Evolutionary conservation across 257 asterid species (phyloP), one percentile per base, ranked within the genome.

Genomic region (Hygrophila difformis): DNA sequence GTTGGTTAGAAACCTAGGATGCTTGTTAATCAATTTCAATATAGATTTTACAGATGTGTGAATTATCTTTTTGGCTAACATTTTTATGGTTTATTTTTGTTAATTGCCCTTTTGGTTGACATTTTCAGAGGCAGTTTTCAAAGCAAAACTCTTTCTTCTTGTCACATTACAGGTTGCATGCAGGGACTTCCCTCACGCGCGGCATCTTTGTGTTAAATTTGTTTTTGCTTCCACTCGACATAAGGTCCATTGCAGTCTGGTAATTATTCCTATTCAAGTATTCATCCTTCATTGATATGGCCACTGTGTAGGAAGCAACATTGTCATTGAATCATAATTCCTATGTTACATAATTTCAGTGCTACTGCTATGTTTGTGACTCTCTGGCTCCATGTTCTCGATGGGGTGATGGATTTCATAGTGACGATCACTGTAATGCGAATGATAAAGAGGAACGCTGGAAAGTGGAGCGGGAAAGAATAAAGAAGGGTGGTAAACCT

Each of bases 321-420:
- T n/a, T n/a, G n/a, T n/a, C n/a, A n/a, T n/a, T n/a, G n/a, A n/a
- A n/a, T n/a, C n/a, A n/a, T n/a, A n/a, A n/a, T n/a, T n/a, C n/a
- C n/a, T n/a, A n/a, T n/a, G n/a, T n/a, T n/a, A n/a, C n/a, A n/a
- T 44, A 50, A 66, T 70, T 68, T 61, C 88, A 89, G 98, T 89
- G 98, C 61, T 96, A 89, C 75, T 89, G 98, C 64, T 85, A 75
- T 60, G 92, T 89, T 40, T 89, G 96, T 37, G 94, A 85, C 72
- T 59, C 81, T 31, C 62, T 79, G 53, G 98, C 96, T 60, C 98
- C 98, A 36, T 89, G 98, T 65, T 41, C 61, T 53, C 61, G 43
- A 19, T 89, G 98, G 98, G 76, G 80, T 42, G 67, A 70, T 6
- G 82, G 82, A 46, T 2, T 46, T 41, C 57, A 65, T 43, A 55